Base-by-base conservation (phyloP, 148 eudicot species). In the Euryodendron excelsum region DNA sequence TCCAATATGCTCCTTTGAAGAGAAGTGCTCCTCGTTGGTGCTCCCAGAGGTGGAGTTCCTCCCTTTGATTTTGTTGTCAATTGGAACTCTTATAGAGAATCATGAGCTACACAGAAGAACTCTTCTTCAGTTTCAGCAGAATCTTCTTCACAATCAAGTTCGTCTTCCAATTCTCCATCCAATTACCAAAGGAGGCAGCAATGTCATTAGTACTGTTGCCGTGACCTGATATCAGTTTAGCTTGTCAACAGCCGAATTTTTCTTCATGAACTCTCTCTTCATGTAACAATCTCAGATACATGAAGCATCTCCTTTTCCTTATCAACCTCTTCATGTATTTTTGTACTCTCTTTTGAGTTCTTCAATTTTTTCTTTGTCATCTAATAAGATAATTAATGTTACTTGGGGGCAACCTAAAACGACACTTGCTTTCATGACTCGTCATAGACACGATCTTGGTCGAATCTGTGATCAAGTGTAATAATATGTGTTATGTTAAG, bases 201-300 rank as follows among this genome's bases (percentile, higher is more conserved):
- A 76, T 64, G 75, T 88, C 90, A 56, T 76, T 81, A 72, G 78
- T n/a, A n/a, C n/a, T 83, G 30, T 81, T 78, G 76, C 85, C 79
- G 14, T 34, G 81, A 88, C 85, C 77, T 90, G 88, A 60, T 76
- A n/a, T 85, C 84, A n/a, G n/a, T 87, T 93, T 44, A 92, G 77
- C 82, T 89, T 89, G 67, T 90, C 90, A 66, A 88, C 89, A 21
- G 75, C 84, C 44, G 86, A 76, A 75, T 87, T 92, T 80, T 90
- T 94, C 77, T 89, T 93, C 82, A n/a, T 87, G 92, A 62, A 76
- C 80, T 78, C 90, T 87, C 72, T 87, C 92, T 72, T 92, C 90
- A 23, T 82, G 86, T 69, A 90, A 62, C 58, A n/a, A 85, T 83
- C 63, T 90, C 87, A 30, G 93, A 86, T 41, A 88, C 53, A 5